Conservation (phyloP, 129 eudicot species). For the Flaveria linearis region DNA sequence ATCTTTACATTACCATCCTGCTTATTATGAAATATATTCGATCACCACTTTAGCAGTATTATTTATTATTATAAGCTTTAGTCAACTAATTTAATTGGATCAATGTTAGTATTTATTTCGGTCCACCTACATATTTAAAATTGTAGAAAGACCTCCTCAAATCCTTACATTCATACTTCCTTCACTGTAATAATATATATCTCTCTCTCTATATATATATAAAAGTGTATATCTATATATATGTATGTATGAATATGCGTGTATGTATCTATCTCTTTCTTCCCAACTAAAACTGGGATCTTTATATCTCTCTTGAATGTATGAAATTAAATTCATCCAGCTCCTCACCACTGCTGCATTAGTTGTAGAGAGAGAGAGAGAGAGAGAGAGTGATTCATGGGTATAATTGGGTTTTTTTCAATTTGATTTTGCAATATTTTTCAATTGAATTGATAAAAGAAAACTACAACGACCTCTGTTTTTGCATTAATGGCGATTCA, state of each 20-base stretch:
- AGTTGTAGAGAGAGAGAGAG: conserved; percentile 46
- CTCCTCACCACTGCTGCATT: conserved; percentile 53
- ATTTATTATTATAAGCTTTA: background rate
- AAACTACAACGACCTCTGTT: conserved; percentile 50
- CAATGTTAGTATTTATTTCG: background rate
- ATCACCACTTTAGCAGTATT: too few species aligned
- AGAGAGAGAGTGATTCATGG: conserved; percentile 4
- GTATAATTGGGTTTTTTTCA: conserved; percentile 17
- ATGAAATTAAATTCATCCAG: conserved; percentile 48
- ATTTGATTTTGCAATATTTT: background rate
- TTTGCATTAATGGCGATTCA: conserved; percentile 65
- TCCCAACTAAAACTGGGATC: conserved; percentile 78
- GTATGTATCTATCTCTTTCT: conserved; percentile 24
- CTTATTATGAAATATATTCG: too few species aligned
- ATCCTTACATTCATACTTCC: conserved; percentile 4
- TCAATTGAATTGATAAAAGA: conserved; percentile 1
- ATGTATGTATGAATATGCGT: too few species aligned
- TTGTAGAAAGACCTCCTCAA: background rate
- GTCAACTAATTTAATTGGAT: conserved; percentile 15
- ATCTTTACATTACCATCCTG: too few species aligned
- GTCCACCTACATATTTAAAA: conserved; percentile 10
- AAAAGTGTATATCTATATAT: background rate
- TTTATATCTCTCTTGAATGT: conserved; percentile 54
- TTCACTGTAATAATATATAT: background rate
- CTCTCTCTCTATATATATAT: background rate